phyloP scores from a whole-genome alignment of 148 eudicot species.

The Dianthus caryophyllus region DNA sequence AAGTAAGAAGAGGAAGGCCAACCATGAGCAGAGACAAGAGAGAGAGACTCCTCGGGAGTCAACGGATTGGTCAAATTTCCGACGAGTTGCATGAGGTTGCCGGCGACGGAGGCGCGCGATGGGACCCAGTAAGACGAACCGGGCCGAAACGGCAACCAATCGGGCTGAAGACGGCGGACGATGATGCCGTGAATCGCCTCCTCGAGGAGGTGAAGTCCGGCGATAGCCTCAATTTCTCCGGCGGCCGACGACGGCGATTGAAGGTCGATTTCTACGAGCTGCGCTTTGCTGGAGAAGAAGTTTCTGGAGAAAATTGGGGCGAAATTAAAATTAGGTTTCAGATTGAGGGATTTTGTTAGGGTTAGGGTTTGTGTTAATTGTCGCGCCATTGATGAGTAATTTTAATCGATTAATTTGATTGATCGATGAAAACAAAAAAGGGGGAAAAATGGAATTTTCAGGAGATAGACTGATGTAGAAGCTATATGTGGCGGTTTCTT shows the following conservation, averaged over 20 bases:
- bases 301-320: neutral
- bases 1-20: constrained; percentile 62
- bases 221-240: constrained; percentile 24
- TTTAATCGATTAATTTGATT: neutral
- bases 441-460: neutral
- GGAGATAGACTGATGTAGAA: too few relatives aligned
- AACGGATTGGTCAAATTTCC: constrained; percentile 43
- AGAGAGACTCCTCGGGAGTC: constrained; percentile 40
- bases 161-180: constrained; percentile 71
- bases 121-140: constrained; percentile 92
- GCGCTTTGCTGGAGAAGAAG: constrained; percentile 16
- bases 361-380: constrained; percentile 38
- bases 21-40: constrained; percentile 41
- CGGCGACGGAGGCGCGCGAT: constrained; percentile 27
- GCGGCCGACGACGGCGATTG: constrained; percentile 26
- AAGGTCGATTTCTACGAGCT: constrained; percentile 20
- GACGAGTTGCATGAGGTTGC: constrained; percentile 38
- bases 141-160: constrained; percentile 86
- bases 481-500: too few relatives aligned
- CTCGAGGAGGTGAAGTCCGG: constrained; percentile 39
- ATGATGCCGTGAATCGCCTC: constrained; percentile 66
- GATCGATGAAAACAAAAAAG: neutral
- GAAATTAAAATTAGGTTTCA: constrained; percentile 11
- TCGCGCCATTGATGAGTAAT: constrained; percentile 51
- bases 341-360: constrained; percentile 20